These are phyloP conservation scores for Beauveria sp. DNA, from an alignment of 2,329 filamentous ascomycete species.

Conservation along the genomic window DNA sequence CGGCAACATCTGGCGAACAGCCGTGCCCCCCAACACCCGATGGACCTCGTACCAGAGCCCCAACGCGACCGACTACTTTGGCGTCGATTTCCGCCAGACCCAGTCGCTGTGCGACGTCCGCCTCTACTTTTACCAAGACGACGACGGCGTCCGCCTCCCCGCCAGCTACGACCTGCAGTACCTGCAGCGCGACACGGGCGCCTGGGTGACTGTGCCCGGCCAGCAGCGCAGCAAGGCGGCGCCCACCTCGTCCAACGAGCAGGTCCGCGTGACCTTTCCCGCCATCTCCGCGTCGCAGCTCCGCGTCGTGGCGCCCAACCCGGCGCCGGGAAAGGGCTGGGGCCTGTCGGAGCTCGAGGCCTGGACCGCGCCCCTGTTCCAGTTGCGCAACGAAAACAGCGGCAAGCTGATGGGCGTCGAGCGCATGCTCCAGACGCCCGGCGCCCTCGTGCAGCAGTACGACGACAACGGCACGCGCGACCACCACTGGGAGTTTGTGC, in stretches of 20 bases:
- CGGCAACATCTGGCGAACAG: constrained; percentile 33
- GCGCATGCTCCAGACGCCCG: neutral
- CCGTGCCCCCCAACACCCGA: constrained; percentile 29
- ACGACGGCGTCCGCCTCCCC: constrained; percentile 22
- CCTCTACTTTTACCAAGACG: constrained; percentile 25
- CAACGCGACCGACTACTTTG: constrained; percentile 22
- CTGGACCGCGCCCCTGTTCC: constrained; percentile 20
- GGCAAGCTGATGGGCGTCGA: constrained; percentile 14
- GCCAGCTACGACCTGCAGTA: constrained; percentile 14
- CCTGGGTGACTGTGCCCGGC: constrained; percentile 4
- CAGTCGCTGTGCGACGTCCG: constrained; percentile 26
- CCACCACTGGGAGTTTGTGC: constrained; percentile 12
- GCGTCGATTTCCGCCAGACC: constrained; percentile 12
- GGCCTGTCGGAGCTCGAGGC: constrained; percentile 27
- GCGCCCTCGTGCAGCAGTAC: constrained; percentile 12
- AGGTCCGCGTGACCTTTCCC: constrained; percentile 21
- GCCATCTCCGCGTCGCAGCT: constrained; percentile 19
- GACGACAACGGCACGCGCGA: constrained; percentile 13
- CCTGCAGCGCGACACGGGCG: neutral
- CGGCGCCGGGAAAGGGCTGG: constrained; percentile 18
- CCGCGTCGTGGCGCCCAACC: constrained; percentile 23
- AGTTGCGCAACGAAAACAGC: constrained; percentile 15
- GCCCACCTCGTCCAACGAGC: constrained; percentile 20
- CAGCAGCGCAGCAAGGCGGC: neutral
- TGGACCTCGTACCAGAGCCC: constrained; percentile 30